Conservation (phyloP, 1,284 basidiomycete genomes). For the Waitea zeae region DNA sequence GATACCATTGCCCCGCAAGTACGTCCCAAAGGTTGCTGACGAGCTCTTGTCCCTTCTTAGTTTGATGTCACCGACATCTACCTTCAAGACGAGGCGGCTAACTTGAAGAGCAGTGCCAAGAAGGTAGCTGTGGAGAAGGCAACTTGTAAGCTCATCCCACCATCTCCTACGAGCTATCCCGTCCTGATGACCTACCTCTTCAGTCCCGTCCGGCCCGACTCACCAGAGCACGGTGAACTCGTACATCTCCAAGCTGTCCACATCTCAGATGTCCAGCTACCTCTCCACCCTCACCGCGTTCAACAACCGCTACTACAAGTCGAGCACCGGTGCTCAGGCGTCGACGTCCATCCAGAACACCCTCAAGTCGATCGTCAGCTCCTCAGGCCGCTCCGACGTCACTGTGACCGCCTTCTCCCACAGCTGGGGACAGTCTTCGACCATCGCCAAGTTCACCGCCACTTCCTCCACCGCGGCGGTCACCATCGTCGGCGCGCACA, state of each 20-base stretch:
- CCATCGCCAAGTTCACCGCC: conserved; percentile 36
- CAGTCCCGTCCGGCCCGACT: conserved; percentile 21
- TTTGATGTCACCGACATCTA: conserved; percentile 10
- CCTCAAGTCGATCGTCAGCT: conserved; percentile 15
- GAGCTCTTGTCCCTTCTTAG: conserved; percentile 18
- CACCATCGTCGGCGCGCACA: conserved; percentile 45
- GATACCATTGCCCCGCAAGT: too few species aligned
- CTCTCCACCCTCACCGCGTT: conserved; percentile 21
- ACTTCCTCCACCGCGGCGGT: conserved; percentile 20
- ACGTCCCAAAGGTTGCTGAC: conserved; percentile 34
- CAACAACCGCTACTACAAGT: conserved; percentile 28
- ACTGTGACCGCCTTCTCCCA: conserved; percentile 38
- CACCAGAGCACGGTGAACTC: conserved; percentile 18
- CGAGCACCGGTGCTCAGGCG: conserved; percentile 20
- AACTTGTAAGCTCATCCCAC: too few species aligned
- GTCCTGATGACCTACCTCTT: conserved; percentile 3
- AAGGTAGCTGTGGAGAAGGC: too few species aligned
- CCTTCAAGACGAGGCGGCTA: too few species aligned
- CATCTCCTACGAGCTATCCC: conserved; percentile 1
- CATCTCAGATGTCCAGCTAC: conserved; percentile 21
- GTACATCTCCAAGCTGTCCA: conserved; percentile 21
- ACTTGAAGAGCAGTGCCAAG: too few species aligned
- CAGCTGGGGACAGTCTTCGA: conserved; percentile 46
- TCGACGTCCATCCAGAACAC: conserved; percentile 21
- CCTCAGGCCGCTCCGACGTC: conserved; percentile 20